Percentiles rank a stretch among this genome's conserved stretches.
Evolutionary conservation across 208 protist species (phyloP).

Genomic region (Acanthamoeba culbertsoni): DNA sequence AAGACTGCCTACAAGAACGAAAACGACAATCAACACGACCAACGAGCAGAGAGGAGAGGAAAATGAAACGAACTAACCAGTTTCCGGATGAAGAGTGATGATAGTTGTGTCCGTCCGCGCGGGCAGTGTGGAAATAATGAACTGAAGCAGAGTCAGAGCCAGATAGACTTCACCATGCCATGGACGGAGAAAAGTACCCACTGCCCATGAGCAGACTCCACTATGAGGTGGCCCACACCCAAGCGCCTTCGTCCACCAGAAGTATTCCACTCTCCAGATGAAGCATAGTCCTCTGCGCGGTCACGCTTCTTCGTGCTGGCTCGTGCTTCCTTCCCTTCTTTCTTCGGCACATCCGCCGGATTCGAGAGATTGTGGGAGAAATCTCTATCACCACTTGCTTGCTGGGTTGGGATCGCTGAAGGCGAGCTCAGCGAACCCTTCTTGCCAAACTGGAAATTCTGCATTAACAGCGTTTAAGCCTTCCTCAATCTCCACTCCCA

Average conservation of each 20-base stretch:
- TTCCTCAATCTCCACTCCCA: too few relatives aligned
- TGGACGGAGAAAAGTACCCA: conserved; percentile 7
- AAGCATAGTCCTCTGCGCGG: not conserved
- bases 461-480: not conserved
- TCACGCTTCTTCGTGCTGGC: not conserved
- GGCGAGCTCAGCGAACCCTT: not conserved
- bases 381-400: not conserved
- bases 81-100: conserved; percentile 76
- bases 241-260: not conserved
- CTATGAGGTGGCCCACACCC: not conserved
- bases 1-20: not conserved
- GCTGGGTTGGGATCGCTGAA: not conserved
- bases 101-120: conserved; percentile 80
- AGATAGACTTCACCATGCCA: not conserved
- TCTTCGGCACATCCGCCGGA: not conserved
- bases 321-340: not conserved
- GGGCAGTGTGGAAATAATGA: conserved; percentile 77
- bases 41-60: not conserved
- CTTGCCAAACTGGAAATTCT: conserved; percentile 9
- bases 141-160: conserved; percentile 65
- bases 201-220: not conserved
- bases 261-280: not conserved
- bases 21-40: conserved; percentile 62
- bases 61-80: conserved; percentile 54
- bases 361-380: not conserved